phyloP scores from a whole-genome alignment of 2,329 filamentous ascomycete species.

The Stagonosporopsis chrysanthemi region DNA sequence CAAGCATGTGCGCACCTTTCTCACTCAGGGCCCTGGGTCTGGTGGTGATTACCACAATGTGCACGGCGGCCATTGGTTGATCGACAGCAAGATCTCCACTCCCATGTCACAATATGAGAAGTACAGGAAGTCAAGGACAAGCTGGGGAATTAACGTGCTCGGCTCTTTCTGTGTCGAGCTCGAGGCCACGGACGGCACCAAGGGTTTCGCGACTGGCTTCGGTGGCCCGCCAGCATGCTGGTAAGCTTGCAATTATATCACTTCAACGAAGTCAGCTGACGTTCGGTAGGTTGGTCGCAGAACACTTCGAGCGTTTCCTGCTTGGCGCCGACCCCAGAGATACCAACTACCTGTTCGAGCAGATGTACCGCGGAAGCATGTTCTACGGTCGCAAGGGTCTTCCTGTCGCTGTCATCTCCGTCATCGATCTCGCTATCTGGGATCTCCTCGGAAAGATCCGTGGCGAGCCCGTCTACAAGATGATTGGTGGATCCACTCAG shows the following conservation, averaged over 20 bases:
- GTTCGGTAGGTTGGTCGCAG: conserved; percentile 69
- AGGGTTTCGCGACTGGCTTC: conserved; percentile 92
- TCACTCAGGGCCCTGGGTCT: conserved; percentile 68
- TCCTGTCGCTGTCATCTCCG: conserved; percentile 88
- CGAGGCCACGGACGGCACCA: conserved; percentile 87
- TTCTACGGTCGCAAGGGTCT: conserved; percentile 96
- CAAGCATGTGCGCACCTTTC: conserved; percentile 75
- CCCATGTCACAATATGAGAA: conserved; percentile 90
- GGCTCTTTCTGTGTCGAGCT: conserved; percentile 92
- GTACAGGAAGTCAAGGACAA: conserved; percentile 86
- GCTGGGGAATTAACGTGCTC: conserved; percentile 94
- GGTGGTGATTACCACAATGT: conserved; percentile 95
- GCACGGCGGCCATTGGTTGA: conserved; percentile 75
- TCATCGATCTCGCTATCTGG: conserved; percentile 93
- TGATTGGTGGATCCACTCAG: conserved; percentile 90
- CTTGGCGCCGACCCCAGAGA: conserved; percentile 87
- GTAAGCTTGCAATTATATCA: conserved; percentile 47
- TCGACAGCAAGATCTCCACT: conserved; percentile 90
- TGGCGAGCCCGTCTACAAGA: conserved; percentile 91
- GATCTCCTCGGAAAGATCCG: conserved; percentile 90
- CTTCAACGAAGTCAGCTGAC: conserved; percentile 8
- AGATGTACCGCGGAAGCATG: conserved; percentile 96
- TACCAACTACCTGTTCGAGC: conserved; percentile 90
- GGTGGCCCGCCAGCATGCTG: conserved; percentile 93
- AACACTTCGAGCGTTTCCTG: conserved; percentile 92